Evolutionary conservation across 306 rosid genomes (phyloP), one percentile per base, ranked within the genome.

Genomic region (Sophora flavescens): DNA sequence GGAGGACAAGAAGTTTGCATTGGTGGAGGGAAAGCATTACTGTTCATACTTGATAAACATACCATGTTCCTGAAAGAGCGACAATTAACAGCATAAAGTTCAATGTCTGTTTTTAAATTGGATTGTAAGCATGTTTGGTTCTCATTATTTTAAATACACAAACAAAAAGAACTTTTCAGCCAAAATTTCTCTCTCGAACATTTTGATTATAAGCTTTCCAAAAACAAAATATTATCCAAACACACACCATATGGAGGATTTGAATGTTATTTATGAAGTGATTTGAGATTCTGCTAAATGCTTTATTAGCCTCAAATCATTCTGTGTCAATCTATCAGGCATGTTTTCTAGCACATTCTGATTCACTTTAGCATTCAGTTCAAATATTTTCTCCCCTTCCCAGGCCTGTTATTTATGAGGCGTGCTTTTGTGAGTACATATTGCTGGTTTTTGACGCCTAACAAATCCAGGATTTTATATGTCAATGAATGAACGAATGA

Each of bases 131-230:
- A 45, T 17, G 44, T 61, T 74, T 30, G 48, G 8, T 32, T 74
- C 48, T 32, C 57, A 32, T 33, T 61, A 11, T 59, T 71, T 72
- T 32, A 15, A 14, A 44, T 11, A 44, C 50, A 67, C 4, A 12
- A 26, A 42, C 35, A n/a, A n/a, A 18, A 47, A 48, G 4, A 11
- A 10, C 13, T 44, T 44, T 44, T 44, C 50, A 3, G 6, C 78
- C 62, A 61, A 60, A 74, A 10, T 74, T 32, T 60, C 68, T 42
- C 7, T 26, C 17, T 35, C 16, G 61, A 74, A 62, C 36, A 48
- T 17, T 48, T 74, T 52, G 4, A 35, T 35, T 30, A 15, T 32
- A 48, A 30, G 45, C 15, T 48, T 68, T 30, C 1, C 42, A 68
- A 8, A 50, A 10, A 44, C 50, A 10, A 44, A 44, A 44, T 44